phyloP scores from a whole-genome alignment of 345 rosid species.

The Firmiana major region DNA sequence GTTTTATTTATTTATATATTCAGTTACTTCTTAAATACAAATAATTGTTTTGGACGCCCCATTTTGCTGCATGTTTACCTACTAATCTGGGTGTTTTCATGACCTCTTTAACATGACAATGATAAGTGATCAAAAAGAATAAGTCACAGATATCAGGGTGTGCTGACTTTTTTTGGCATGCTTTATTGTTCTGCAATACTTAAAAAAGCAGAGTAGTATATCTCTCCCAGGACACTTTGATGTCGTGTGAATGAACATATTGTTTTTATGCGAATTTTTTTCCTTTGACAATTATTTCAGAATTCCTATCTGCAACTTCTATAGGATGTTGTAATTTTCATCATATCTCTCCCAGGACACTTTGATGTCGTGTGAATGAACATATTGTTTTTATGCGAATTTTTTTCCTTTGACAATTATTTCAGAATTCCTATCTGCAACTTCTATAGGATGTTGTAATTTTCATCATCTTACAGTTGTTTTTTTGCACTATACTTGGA shows the following conservation, averaged over 20 bases:
- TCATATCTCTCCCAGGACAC: not conserved
- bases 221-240: not conserved
- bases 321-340: too few species aligned
- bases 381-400: not conserved
- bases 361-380: not conserved
- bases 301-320: not conserved
- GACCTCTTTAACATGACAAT: not conserved
- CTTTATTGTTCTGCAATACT: not conserved
- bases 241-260: not conserved
- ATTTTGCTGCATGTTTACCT: not conserved
- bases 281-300: not conserved
- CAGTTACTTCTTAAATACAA: not conserved
- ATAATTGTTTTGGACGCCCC: not conserved
- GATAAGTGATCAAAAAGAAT: not conserved
- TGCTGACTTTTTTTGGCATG: not conserved
- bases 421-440: not conserved
- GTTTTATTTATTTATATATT: too few species aligned
- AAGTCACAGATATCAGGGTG: not conserved
- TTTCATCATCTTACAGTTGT: not conserved
- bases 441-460: not conserved
- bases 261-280: not conserved
- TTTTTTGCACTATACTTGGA: not conserved
- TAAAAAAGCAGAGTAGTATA: not conserved
- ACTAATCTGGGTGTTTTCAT: constrained; percentile 4
- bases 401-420: not conserved